Evolutionary conservation across 2,329 filamentous ascomycete species (phyloP).

Genomic region (Neofusicoccum laricinum): DNA sequence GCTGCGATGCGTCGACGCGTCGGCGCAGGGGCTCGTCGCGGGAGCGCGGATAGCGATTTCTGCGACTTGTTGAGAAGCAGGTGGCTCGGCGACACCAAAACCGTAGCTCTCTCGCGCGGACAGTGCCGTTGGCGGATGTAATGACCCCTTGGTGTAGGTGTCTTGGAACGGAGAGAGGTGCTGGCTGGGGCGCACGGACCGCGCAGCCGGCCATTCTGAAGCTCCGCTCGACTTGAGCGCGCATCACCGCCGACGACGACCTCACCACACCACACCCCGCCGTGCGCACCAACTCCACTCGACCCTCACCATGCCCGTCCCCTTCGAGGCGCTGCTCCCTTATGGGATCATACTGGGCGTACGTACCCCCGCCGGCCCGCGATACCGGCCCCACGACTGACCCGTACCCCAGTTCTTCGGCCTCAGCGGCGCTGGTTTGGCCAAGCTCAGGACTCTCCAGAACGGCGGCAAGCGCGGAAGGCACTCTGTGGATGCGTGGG

Average conservation of each 20-base stretch:
- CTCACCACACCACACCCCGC: not conserved
- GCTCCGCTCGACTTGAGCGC: not conserved
- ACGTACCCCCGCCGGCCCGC: conserved; percentile 33
- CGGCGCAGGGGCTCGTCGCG: conserved; percentile 6
- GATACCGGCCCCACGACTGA: conserved; percentile 2
- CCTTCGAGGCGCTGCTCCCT: conserved; percentile 63
- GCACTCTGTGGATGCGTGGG: conserved; percentile 62
- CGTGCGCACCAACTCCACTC: not conserved
- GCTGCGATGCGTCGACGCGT: conserved; percentile 11
- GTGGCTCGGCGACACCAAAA: conserved; percentile 31
- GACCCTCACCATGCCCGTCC: conserved; percentile 57
- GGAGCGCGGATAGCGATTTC: conserved; percentile 23
- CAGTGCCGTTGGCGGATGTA: conserved; percentile 23
- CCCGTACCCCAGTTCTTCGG: conserved; percentile 54
- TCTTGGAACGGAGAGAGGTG: conserved; percentile 14
- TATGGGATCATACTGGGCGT: conserved; percentile 63
- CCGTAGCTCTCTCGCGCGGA: conserved; percentile 26
- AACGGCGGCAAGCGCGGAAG: conserved; percentile 62
- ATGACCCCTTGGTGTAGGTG: conserved; percentile 15
- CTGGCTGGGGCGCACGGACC: conserved; percentile 13
- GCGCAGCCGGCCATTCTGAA: not conserved
- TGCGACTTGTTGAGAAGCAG: conserved; percentile 32
- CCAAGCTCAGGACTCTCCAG: conserved; percentile 56
- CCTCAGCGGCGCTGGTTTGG: conserved; percentile 57
- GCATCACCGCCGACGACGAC: not conserved